Evolutionary conservation across 2,329 filamentous ascomycete species (phyloP).

Genomic region (Diplodia sapinea): DNA sequence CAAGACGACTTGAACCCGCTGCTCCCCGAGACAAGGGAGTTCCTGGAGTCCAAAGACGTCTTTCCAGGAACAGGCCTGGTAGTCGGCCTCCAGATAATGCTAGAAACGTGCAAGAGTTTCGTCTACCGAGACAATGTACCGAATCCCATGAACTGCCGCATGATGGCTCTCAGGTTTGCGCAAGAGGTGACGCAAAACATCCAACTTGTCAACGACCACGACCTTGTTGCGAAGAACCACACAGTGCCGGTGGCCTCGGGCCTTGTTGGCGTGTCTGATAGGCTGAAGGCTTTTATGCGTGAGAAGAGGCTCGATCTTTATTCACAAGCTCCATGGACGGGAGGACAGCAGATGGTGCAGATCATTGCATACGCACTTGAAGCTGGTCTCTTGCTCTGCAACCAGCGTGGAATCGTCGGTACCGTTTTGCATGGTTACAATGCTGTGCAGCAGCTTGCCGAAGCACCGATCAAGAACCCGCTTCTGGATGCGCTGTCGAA

Average conservation of each 20-base stretch:
- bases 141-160: conserved; percentile 23
- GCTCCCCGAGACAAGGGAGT: not conserved
- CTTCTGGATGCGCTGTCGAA: conserved; percentile 23
- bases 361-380: conserved; percentile 9
- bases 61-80: conserved; percentile 1
- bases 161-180: conserved; percentile 19
- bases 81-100: conserved; percentile 2
- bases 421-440: conserved; percentile 27
- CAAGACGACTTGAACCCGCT: conserved; percentile 20
- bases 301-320: conserved; percentile 21
- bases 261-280: conserved; percentile 1
- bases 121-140: not conserved
- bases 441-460: conserved; percentile 20
- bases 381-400: conserved; percentile 16
- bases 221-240: conserved; percentile 17
- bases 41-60: not conserved
- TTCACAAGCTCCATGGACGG: conserved; percentile 28
- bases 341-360: conserved; percentile 19
- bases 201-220: conserved; percentile 12
- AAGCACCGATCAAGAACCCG: conserved; percentile 9
- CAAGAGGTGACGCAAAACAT: conserved; percentile 17
- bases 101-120: conserved; percentile 23
- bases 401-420: conserved; percentile 28
- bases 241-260: not conserved
- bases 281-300: conserved; percentile 12